These are phyloP conservation scores for Papiliotrema terrestris DNA, from an alignment of 1,284 basidiomycete genomes.

Conservation along the genomic window DNA sequence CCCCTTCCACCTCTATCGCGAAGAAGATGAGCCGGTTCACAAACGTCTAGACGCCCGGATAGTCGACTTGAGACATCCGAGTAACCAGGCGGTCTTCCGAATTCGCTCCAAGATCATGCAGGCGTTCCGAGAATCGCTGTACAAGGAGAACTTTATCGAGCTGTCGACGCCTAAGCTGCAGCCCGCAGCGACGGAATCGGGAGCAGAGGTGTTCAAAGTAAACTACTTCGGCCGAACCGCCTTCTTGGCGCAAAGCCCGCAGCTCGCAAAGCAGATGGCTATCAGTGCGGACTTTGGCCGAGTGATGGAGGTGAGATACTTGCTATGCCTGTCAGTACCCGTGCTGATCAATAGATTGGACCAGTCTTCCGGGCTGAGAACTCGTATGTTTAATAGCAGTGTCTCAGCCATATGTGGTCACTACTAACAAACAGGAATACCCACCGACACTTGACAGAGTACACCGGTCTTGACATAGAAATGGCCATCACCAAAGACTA, in stretches of 20 bases:
- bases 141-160: constrained; percentile 51
- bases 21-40: constrained; percentile 7
- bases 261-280: constrained; percentile 57
- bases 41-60: constrained; percentile 52
- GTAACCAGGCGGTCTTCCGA: constrained; percentile 56
- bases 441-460: constrained; percentile 56
- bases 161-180: constrained; percentile 96
- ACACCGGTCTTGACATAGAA: constrained; percentile 56
- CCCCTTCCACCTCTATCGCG: constrained; percentile 15
- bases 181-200: constrained; percentile 90
- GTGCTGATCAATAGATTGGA: constrained; percentile 13
- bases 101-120: constrained; percentile 51
- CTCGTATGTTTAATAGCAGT: constrained; percentile 35
- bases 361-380: constrained; percentile 55
- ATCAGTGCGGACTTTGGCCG: constrained; percentile 55
- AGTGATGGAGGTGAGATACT: constrained; percentile 53
- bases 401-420: no score
- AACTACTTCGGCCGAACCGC: constrained; percentile 73
- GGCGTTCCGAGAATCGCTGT: constrained; percentile 53
- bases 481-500: constrained; percentile 56
- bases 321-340: background rate
- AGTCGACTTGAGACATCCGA: constrained; percentile 52
- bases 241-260: constrained; percentile 56
- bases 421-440: constrained; percentile 45
- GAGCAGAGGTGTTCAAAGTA: constrained; percentile 94